Percentiles rank a stretch among this genome's conserved stretches.
These are phyloP conservation scores for Rhodotorula kratochvilovae DNA, from an alignment of 768 basidiomycete genomes.

Conservation along the genomic window DNA sequence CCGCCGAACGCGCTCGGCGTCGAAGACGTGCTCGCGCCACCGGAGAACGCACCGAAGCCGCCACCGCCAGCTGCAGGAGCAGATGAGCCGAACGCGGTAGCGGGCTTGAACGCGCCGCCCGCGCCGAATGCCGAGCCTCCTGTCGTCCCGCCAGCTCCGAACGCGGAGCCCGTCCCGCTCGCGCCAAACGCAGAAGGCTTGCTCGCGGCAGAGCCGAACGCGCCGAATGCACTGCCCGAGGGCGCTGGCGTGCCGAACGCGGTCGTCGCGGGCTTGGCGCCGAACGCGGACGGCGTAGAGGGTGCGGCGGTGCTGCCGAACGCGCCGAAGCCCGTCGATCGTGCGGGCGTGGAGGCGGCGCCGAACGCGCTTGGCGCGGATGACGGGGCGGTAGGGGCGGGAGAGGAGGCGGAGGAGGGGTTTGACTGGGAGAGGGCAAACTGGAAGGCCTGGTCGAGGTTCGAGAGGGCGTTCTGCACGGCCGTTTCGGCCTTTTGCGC, in stretches of 20 bases:
- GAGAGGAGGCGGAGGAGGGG: neutral
- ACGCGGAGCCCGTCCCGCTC: conserved; percentile 12
- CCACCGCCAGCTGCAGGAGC: neutral
- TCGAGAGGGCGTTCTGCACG: conserved; percentile 26
- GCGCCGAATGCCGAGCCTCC: conserved; percentile 20
- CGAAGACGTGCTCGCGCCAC: conserved; percentile 2
- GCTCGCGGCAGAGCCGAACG: conserved; percentile 5
- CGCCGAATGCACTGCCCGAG: conserved; percentile 7
- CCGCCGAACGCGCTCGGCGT: conserved; percentile 18
- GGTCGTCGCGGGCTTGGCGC: neutral
- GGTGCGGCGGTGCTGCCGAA: conserved; percentile 15
- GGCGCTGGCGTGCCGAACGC: conserved; percentile 12
- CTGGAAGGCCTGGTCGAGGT: conserved; percentile 35
- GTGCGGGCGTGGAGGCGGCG: conserved; percentile 6
- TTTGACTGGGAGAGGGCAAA: conserved; percentile 30
- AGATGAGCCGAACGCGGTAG: conserved; percentile 19
- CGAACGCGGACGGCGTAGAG: conserved; percentile 7
- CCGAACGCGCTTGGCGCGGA: conserved; percentile 5
- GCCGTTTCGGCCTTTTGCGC: conserved; percentile 23
- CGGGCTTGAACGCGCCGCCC: conserved; percentile 34
- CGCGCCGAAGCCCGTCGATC: conserved; percentile 17
- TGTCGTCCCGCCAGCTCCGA: conserved; percentile 1
- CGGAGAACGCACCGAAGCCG: conserved; percentile 27
- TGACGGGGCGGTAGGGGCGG: neutral
- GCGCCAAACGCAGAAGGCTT: conserved; percentile 20